Evolutionary conservation across 169 alveolate species (phyloP).

Genomic region (Cryptosporidium tyzzeri): DNA sequence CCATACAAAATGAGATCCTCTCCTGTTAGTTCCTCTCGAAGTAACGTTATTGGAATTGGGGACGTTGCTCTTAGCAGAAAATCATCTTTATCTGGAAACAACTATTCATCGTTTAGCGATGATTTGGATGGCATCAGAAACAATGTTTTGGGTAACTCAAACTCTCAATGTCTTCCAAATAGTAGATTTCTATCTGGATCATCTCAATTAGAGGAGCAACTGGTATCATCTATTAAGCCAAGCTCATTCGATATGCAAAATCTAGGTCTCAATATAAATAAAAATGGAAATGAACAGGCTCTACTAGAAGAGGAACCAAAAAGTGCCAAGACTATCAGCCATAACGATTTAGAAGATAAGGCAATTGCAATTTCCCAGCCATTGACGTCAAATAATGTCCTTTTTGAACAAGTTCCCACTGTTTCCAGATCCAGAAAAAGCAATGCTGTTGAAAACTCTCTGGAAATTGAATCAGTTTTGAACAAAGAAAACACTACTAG

Average conservation of each 20-base stretch:
- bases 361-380: neutral
- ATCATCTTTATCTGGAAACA: slow-evolving; percentile 21
- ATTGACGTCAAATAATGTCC: neutral
- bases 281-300: neutral
- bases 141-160: slow-evolving; percentile 5
- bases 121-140: slow-evolving; percentile 30
- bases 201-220: slow-evolving; percentile 51
- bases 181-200: slow-evolving; percentile 30
- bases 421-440: neutral
- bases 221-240: slow-evolving; percentile 27
- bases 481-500: slow-evolving; percentile 12
- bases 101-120: slow-evolving; percentile 10
- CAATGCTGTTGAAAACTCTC: neutral
- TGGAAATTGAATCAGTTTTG: neutral
- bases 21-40: slow-evolving; percentile 51
- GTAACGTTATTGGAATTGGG: slow-evolving; percentile 10
- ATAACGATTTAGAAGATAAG: slow-evolving; percentile 10
- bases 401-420: neutral
- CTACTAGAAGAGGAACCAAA: slow-evolving; percentile 19
- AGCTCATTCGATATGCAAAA: slow-evolving; percentile 27
- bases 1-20: slow-evolving; percentile 73
- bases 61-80: neutral
- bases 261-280: neutral
- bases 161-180: slow-evolving; percentile 1
- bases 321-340: slow-evolving; percentile 6